Percentiles rank a stretch among this genome's conserved stretches.
These are phyloP conservation scores for Daldinia vernicosa DNA, from an alignment of 495 filamentous ascomycete genomes.

Conservation along the genomic window DNA sequence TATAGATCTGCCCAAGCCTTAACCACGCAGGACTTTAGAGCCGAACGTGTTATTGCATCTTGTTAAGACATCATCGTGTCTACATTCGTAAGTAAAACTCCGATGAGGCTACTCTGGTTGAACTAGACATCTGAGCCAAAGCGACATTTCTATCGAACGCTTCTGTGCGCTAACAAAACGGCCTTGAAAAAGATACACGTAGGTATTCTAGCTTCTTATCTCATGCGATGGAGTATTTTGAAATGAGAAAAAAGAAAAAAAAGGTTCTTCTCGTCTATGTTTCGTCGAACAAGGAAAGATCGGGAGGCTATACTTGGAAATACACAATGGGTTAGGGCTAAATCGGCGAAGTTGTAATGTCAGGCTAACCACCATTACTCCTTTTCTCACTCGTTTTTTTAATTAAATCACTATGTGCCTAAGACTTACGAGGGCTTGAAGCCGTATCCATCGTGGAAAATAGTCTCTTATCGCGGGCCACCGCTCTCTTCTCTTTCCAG, in stretches of 20 bases:
- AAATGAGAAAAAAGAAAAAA: background rate
- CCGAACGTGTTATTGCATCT: background rate
- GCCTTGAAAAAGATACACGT: background rate
- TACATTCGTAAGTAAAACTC: background rate
- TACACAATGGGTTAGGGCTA: background rate
- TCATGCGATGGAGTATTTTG: background rate
- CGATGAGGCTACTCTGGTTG: background rate
- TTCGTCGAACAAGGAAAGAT: background rate
- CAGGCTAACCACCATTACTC: background rate
- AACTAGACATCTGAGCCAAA: background rate
- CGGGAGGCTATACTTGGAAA: background rate
- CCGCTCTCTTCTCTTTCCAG: background rate
- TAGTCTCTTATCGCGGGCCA: background rate
- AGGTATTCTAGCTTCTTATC: background rate
- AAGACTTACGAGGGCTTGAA: background rate
- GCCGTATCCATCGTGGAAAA: background rate
- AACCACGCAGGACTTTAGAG: background rate
- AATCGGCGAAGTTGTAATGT: background rate
- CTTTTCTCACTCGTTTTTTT: background rate
- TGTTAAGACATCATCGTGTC: background rate
- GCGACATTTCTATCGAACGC: background rate
- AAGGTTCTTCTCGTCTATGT: too few relatives aligned
- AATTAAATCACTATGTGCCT: background rate
- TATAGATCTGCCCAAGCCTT: background rate
- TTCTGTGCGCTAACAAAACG: background rate